A percentile compares a stretch with the other conserved stretches of the same genome.
Evolutionary conservation across 2,329 filamentous ascomycete genomes (phyloP).

Genomic region (Exophiala mesophila): DNA sequence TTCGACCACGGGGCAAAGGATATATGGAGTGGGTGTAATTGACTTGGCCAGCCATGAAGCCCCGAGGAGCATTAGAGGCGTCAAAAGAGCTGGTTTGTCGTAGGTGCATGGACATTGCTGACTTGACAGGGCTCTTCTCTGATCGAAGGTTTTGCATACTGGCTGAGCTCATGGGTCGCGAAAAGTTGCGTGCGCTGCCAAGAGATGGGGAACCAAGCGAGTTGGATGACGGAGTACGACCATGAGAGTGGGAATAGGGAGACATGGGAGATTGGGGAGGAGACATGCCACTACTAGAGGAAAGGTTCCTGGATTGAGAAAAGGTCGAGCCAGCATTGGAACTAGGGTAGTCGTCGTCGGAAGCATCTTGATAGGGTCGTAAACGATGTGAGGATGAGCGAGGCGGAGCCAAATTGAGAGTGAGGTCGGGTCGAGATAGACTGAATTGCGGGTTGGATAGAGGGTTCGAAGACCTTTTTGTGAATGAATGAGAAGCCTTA

Average conservation of each 20-base stretch:
- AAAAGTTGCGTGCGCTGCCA: conserved; percentile 67
- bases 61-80: conserved; percentile 20
- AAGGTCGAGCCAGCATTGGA: conserved; percentile 57
- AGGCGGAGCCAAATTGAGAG: conserved; percentile 19
- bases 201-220: conserved; percentile 64
- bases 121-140: conserved; percentile 21
- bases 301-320: conserved; percentile 70
- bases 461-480: neutral
- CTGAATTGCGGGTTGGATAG: conserved; percentile 4
- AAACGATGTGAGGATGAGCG: conserved; percentile 10
- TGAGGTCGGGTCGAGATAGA: conserved; percentile 12
- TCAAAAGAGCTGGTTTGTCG: conserved; percentile 23
- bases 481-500: neutral
- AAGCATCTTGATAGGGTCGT: conserved; percentile 54
- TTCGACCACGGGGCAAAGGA: conserved; percentile 74
- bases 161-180: conserved; percentile 74
- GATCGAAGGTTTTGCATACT: conserved; percentile 30
- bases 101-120: conserved; percentile 13
- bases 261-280: conserved; percentile 59
- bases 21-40: conserved; percentile 88
- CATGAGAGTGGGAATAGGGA: conserved; percentile 57
- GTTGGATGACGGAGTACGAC: conserved; percentile 75
- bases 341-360: conserved; percentile 65
- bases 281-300: conserved; percentile 62
- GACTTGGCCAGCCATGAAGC: conserved; percentile 33